Conservation (phyloP, 163 green algal species). For the Scenedesmus sp. region DNA sequence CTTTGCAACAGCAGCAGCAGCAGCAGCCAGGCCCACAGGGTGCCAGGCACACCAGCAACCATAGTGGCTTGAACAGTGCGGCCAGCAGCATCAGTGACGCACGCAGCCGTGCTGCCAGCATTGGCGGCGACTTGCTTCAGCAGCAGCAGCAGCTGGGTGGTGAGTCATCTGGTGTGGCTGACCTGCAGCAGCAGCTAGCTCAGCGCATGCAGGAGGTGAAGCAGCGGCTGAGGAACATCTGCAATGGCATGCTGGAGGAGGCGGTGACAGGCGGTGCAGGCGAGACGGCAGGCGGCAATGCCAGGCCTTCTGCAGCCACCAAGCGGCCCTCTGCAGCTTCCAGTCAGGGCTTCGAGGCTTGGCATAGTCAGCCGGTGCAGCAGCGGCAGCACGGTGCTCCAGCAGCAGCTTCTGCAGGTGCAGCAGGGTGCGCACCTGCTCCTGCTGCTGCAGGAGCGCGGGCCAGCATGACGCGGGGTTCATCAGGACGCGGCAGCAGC, state of each 20-base stretch:
- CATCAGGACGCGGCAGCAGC: neutral
- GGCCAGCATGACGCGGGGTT: neutral
- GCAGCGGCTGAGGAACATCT: constrained; percentile 30
- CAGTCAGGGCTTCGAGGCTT: neutral
- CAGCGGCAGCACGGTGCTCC: neutral
- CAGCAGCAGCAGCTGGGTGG: constrained; percentile 15
- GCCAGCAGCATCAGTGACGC: neutral
- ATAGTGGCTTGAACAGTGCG: neutral
- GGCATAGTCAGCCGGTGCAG: neutral
- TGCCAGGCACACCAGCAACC: neutral
- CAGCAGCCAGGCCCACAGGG: neutral
- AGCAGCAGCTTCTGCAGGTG: neutral
- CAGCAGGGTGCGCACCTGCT: neutral
- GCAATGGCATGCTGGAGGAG: constrained; percentile 27
- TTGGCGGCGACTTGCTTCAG: constrained; percentile 25
- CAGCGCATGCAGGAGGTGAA: constrained; percentile 42
- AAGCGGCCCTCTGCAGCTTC: neutral
- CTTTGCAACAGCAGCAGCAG: constrained; percentile 13
- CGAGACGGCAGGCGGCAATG: neutral
- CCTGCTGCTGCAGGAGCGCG: neutral
- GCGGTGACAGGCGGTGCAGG: neutral
- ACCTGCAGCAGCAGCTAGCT: constrained; percentile 12
- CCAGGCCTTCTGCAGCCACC: neutral
- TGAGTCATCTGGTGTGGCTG: neutral
- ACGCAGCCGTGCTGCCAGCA: neutral